A percentile compares a stretch with the other conserved stretches of the same genome.
Evolutionary conservation across 768 basidiomycete species (phyloP).

Genomic region (Paxillus involutus): DNA sequence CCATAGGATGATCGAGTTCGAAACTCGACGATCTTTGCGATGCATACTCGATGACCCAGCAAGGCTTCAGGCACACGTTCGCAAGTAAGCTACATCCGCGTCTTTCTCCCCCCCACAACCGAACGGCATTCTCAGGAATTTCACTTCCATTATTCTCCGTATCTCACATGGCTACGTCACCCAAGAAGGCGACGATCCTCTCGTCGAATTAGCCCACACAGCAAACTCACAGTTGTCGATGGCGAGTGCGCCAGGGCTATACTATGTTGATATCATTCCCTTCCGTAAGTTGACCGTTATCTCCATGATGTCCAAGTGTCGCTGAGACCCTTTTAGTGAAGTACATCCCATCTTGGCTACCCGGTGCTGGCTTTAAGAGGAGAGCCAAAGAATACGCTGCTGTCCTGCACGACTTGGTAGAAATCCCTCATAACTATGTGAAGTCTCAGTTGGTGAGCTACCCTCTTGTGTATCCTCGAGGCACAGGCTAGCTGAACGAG

Average conservation of each 20-base stretch:
- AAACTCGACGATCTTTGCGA: conserved; percentile 9
- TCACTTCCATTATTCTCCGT: conserved; percentile 30
- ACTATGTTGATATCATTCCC: conserved; percentile 19
- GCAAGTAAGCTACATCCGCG: conserved; percentile 7
- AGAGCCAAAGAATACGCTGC: too few species aligned
- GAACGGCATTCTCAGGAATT: not conserved
- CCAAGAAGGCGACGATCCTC: conserved; percentile 35
- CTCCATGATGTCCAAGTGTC: too few species aligned
- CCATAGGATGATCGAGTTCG: too few species aligned
- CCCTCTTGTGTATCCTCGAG: too few species aligned
- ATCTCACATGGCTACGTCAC: conserved; percentile 42
- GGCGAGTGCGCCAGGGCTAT: not conserved
- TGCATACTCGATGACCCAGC: conserved; percentile 10
- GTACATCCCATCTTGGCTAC: too few species aligned
- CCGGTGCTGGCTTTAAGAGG: too few species aligned
- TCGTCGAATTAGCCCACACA: conserved; percentile 28
- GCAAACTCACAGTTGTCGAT: conserved; percentile 25
- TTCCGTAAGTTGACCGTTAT: conserved; percentile 6
- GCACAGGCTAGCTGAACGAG: not conserved
- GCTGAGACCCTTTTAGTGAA: too few species aligned
- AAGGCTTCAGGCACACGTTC: too few species aligned
- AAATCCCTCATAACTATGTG: too few species aligned
- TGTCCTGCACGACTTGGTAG: too few species aligned
- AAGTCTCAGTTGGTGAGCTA: too few species aligned
- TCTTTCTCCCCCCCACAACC: not conserved